Evolutionary conservation across 192 early-diverging fungal species (phyloP).

Genomic region (Backusella sp.): DNA sequence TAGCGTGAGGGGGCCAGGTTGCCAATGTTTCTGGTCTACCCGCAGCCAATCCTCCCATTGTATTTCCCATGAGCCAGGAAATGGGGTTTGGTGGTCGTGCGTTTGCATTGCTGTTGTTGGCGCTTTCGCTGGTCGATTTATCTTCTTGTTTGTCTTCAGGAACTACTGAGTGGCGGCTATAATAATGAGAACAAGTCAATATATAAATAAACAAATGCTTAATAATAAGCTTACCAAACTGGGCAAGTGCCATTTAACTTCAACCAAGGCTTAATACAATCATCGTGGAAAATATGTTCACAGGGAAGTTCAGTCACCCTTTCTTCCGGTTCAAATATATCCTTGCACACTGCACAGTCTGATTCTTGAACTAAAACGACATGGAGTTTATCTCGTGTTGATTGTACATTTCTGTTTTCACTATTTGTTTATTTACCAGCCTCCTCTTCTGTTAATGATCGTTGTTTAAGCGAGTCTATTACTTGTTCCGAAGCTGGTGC

Average conservation of each 20-base stretch:
- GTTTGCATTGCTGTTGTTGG: background rate
- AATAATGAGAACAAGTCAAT: background rate
- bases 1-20: background rate
- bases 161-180: constrained; percentile 22
- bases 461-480: constrained; percentile 62
- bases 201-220: background rate
- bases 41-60: background rate
- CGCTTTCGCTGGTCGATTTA: background rate
- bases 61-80: background rate
- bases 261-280: constrained; percentile 91
- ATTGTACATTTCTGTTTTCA: background rate
- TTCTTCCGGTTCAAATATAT: constrained; percentile 75
- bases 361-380: constrained; percentile 49
- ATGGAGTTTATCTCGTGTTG: no score
- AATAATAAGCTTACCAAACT: constrained; percentile 61
- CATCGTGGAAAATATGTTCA: constrained; percentile 85
- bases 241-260: constrained; percentile 94
- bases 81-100: background rate
- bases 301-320: constrained; percentile 73
- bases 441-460: constrained; percentile 52
- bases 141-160: constrained; percentile 10
- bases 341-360: constrained; percentile 90
- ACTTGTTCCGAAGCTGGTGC: constrained; percentile 78
- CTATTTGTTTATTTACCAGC: constrained; percentile 21
- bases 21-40: background rate